These are phyloP conservation scores for Pholiota adiposa DNA, from an alignment of 1,284 basidiomycete species.

Conservation along the genomic window DNA sequence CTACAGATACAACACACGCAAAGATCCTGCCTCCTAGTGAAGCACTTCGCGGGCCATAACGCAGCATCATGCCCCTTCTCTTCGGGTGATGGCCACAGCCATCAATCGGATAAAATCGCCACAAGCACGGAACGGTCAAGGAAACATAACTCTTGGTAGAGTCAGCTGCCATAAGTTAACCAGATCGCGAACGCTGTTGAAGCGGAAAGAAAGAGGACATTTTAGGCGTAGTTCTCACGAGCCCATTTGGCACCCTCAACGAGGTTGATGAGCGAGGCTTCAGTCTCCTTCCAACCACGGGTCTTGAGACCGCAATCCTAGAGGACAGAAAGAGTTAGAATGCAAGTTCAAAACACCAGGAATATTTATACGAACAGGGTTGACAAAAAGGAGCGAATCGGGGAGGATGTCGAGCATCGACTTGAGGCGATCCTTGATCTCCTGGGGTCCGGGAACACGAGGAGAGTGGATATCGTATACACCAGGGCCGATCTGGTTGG, in stretches of 20 bases:
- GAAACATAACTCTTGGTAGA: slow-evolving; percentile 23
- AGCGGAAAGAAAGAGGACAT: slow-evolving; percentile 60
- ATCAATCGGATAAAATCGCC: slow-evolving; percentile 38
- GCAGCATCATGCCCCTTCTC: slow-evolving; percentile 36
- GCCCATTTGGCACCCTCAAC: slow-evolving; percentile 93
- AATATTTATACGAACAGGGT: slow-evolving; percentile 75
- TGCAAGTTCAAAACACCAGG: slow-evolving; percentile 3
- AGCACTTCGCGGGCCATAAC: slow-evolving; percentile 42
- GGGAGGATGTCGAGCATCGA: slow-evolving; percentile 84
- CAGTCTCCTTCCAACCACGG: slow-evolving; percentile 96
- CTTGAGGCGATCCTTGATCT: slow-evolving; percentile 94
- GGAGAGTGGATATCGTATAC: slow-evolving; percentile 99
- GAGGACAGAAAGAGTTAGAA: slow-evolving; percentile 10
- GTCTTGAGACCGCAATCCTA: slow-evolving; percentile 90
- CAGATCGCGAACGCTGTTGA: slow-evolving; percentile 80
- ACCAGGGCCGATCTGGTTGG: slow-evolving; percentile 98
- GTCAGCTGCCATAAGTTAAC: slow-evolving; percentile 36
- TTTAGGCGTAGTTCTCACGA: slow-evolving; percentile 79
- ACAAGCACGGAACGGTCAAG: slow-evolving; percentile 53
- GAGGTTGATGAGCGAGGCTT: slow-evolving; percentile 87
- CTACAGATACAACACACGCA: slow-evolving; percentile 42
- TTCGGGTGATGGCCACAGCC: slow-evolving; percentile 22
- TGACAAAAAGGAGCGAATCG: slow-evolving; percentile 85
- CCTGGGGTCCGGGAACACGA: slow-evolving; percentile 92
- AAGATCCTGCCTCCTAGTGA: slow-evolving; percentile 43